phyloP scores from a whole-genome alignment of 768 basidiomycete species.

The Boletus eberwhitei region DNA sequence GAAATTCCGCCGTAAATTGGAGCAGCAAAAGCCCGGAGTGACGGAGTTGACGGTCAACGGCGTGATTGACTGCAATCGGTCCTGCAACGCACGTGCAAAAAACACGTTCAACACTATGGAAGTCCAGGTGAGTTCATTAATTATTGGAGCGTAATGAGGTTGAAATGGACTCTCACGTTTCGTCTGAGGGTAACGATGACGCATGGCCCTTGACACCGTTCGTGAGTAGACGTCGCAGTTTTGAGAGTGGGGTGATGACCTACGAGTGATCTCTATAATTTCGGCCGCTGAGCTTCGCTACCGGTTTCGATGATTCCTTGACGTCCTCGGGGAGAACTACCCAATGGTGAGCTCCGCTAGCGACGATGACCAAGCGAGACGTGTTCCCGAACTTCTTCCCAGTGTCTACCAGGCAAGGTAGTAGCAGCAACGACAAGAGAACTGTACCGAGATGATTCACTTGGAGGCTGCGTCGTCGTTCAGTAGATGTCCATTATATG shows the following conservation, averaged over 20 bases:
- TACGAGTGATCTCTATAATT: slow-evolving; percentile 21
- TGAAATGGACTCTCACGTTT: slow-evolving; percentile 23
- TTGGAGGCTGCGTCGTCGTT: slow-evolving; percentile 27
- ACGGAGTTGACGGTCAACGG: slow-evolving; percentile 26
- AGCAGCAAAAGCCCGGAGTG: slow-evolving; percentile 33
- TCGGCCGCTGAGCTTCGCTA: slow-evolving; percentile 24
- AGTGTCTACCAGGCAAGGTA: slow-evolving; percentile 30
- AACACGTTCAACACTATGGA: slow-evolving; percentile 30
- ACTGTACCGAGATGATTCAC: slow-evolving; percentile 35
- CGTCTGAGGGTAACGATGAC: slow-evolving; percentile 19
- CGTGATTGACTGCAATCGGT: slow-evolving; percentile 13
- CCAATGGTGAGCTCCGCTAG: slow-evolving; percentile 29
- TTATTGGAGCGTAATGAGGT: too few species aligned
- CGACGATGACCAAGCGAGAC: slow-evolving; percentile 30
- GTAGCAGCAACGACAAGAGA: slow-evolving; percentile 30
- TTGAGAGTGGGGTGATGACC: background rate
- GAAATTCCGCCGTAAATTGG: slow-evolving; percentile 16
- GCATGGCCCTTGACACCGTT: slow-evolving; percentile 10
- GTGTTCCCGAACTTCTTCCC: slow-evolving; percentile 21
- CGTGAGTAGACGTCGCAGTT: background rate
- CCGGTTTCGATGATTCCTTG: slow-evolving; percentile 16
- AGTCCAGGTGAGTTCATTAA: background rate
- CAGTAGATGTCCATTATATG: background rate
- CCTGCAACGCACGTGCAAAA: slow-evolving; percentile 29
- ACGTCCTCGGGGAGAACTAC: slow-evolving; percentile 18